These are phyloP conservation scores for Cladosporium sp. DNA, from an alignment of 2,329 filamentous ascomycete genomes.

Conservation along the genomic window DNA sequence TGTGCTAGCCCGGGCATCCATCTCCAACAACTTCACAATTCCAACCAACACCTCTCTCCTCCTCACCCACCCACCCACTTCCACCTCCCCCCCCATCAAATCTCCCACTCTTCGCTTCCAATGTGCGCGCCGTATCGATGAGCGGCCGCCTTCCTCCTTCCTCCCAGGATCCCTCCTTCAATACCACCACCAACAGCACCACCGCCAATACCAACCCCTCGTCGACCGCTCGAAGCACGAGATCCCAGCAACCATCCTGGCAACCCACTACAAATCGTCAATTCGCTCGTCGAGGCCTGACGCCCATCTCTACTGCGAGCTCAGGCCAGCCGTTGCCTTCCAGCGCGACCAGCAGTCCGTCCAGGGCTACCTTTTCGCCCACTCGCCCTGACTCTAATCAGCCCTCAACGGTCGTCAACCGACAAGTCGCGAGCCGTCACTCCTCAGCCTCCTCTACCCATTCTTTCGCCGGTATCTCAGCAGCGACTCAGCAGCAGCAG, in stretches of 20 bases:
- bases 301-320: conserved; percentile 51
- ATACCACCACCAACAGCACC: conserved; percentile 16
- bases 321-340: conserved; percentile 40
- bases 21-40: background rate
- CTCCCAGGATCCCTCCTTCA: conserved; percentile 21
- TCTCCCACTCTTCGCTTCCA: conserved; percentile 15
- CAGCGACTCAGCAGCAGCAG: conserved; percentile 50
- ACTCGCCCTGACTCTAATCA: conserved; percentile 51
- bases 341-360: conserved; percentile 46
- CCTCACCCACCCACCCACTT: conserved; percentile 3
- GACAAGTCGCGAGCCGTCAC: conserved; percentile 50
- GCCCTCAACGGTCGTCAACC: conserved; percentile 46
- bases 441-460: conserved; percentile 53
- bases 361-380: conserved; percentile 49
- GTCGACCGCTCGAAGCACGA: conserved; percentile 38
- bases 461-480: conserved; percentile 47
- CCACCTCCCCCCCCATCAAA: background rate
- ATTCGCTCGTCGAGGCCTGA: conserved; percentile 52
- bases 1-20: too few relatives aligned
- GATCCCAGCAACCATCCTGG: conserved; percentile 53
- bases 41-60: too few relatives aligned
- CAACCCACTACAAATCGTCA: conserved; percentile 52
- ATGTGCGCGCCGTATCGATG: conserved; percentile 43
- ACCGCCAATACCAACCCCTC: conserved; percentile 22
- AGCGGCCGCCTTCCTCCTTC: conserved; percentile 51